Percentiles rank a stretch among this genome's conserved stretches.
phyloP scores from a whole-genome alignment of 2,329 filamentous ascomycete genomes.

The Alternaria sp. region DNA sequence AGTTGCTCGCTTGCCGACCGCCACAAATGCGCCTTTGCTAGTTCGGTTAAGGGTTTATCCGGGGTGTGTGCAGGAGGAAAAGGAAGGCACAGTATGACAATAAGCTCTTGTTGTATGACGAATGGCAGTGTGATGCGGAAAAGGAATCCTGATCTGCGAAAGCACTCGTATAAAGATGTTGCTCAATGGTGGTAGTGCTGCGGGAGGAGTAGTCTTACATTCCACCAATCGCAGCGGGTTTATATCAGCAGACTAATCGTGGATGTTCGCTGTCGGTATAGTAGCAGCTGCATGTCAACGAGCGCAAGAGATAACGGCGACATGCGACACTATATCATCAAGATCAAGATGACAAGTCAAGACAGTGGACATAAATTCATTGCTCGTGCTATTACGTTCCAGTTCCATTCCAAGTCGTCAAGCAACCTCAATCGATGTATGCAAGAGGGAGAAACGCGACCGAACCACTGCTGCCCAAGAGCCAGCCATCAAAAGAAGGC shows the following conservation, averaged over 20 bases:
- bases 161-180: neutral
- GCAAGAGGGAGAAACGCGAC: neutral
- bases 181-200: neutral
- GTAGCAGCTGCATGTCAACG: neutral
- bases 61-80: neutral
- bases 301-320: neutral
- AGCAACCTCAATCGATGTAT: neutral
- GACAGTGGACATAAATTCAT: neutral
- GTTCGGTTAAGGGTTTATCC: neutral
- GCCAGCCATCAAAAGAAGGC: neutral
- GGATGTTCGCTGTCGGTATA: neutral
- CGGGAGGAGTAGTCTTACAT: neutral
- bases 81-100: neutral
- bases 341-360: neutral
- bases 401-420: neutral
- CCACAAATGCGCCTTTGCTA: neutral
- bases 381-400: neutral
- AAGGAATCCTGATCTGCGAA: neutral
- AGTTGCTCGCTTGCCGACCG: neutral
- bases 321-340: conserved; percentile 4
- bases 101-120: neutral
- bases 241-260: neutral
- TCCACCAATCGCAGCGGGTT: neutral
- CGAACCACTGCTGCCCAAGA: neutral
- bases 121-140: neutral